Percentiles rank a stretch among this genome's conserved stretches.
These are phyloP conservation scores for Brettanomyces anomalus DNA, from an alignment of 805 yeast species.

Conservation along the genomic window DNA sequence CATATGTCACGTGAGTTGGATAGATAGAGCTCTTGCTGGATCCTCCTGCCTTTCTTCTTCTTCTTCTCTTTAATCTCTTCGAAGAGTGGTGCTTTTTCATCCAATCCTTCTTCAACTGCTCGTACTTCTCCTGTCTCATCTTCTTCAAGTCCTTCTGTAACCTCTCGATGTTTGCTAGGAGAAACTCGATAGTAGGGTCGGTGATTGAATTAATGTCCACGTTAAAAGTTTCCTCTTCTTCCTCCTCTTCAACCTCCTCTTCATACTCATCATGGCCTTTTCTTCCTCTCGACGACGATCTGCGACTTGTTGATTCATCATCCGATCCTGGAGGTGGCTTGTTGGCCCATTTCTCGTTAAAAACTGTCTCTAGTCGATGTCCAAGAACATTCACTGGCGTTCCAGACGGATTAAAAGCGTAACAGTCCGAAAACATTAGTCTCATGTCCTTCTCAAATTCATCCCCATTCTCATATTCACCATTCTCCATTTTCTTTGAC, in stretches of 20 bases:
- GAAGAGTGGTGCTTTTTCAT: conserved; percentile 38
- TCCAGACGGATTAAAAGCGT: conserved; percentile 91
- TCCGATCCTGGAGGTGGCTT: conserved; percentile 57
- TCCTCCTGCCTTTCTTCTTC: conserved; percentile 7
- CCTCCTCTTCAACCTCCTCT: conserved; percentile 28
- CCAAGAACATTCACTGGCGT: conserved; percentile 96
- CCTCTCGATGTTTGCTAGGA: conserved; percentile 78
- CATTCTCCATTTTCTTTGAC: conserved; percentile 69
- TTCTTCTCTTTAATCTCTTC: conserved; percentile 23
- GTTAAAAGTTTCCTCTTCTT: conserved; percentile 39
- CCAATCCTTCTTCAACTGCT: conserved; percentile 57
- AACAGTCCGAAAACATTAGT: conserved; percentile 82
- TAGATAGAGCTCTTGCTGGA: conserved; percentile 12
- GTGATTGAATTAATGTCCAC: conserved; percentile 57
- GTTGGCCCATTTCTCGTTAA: conserved; percentile 82
- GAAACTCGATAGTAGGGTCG: conserved; percentile 82
- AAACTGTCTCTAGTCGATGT: conserved; percentile 76
- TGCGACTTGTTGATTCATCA: conserved; percentile 33
- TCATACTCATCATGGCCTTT: conserved; percentile 28
- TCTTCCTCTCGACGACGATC: conserved; percentile 31
- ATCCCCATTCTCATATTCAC: conserved; percentile 82
- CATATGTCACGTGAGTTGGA: conserved; percentile 62
- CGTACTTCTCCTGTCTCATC: conserved; percentile 71
- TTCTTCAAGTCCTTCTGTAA: conserved; percentile 80
- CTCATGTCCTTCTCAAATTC: conserved; percentile 79